These are phyloP conservation scores for Bacterosira constricta DNA, from an alignment of 108 stramenopile species.

Conservation along the genomic window DNA sequence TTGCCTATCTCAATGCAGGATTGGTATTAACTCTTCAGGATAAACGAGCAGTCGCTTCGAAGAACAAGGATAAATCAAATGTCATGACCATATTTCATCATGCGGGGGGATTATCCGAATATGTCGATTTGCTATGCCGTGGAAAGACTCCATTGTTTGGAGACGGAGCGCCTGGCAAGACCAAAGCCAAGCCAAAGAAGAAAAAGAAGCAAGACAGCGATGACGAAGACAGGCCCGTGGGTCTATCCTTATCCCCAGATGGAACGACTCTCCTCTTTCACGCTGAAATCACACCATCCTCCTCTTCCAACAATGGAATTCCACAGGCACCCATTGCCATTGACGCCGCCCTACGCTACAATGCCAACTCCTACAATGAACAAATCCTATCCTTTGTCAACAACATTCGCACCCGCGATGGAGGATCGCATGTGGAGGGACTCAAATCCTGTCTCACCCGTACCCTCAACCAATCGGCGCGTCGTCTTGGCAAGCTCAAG, in stretches of 20 bases:
- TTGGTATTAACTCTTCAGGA: slow-evolving; percentile 83
- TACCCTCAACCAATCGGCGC: slow-evolving; percentile 78
- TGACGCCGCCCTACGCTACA: slow-evolving; percentile 88
- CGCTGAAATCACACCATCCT: slow-evolving; percentile 35
- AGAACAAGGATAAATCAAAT: slow-evolving; percentile 36
- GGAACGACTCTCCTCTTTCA: slow-evolving; percentile 45
- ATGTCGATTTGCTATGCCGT: slow-evolving; percentile 80
- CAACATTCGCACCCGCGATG: slow-evolving; percentile 93
- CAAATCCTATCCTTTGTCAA: slow-evolving; percentile 91
- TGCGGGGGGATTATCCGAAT: slow-evolving; percentile 87
- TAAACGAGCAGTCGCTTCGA: slow-evolving; percentile 49
- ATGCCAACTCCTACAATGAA: slow-evolving; percentile 89
- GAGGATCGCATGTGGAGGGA: slow-evolving; percentile 95
- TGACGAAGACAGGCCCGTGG: not conserved
- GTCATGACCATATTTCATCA: slow-evolving; percentile 79
- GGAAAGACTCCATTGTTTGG: slow-evolving; percentile 81
- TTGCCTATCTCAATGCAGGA: slow-evolving; percentile 92
- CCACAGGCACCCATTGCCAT: slow-evolving; percentile 68
- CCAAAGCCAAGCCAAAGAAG: slow-evolving; percentile 16
- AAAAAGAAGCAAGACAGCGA: slow-evolving; percentile 38
- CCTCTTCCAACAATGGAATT: slow-evolving; percentile 21
- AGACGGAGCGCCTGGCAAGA: slow-evolving; percentile 8
- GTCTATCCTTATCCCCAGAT: slow-evolving; percentile 35
- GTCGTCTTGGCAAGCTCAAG: slow-evolving; percentile 81
- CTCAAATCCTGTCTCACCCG: slow-evolving; percentile 89